Percentiles rank a stretch among this genome's conserved stretches.
Conservation (phyloP, 495 filamentous ascomycete species). For the Penicillium pancosmium region DNA sequence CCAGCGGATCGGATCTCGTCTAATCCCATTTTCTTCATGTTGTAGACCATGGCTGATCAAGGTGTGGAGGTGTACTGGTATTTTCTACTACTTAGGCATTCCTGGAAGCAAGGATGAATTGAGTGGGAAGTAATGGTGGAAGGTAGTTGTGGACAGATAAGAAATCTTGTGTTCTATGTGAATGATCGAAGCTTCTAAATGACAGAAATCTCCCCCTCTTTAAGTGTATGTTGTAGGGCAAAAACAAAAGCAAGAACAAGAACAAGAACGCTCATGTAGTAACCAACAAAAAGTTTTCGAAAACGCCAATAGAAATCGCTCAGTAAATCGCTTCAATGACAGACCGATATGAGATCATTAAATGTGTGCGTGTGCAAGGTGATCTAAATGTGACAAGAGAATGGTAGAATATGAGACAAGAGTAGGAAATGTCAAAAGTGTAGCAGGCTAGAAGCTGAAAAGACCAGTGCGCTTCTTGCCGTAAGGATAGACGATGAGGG, state of each 20-base stretch:
- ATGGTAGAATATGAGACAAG: conserved; percentile 1
- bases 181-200: conserved; percentile 1
- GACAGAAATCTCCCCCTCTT: conserved; percentile 4
- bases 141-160: background rate
- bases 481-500: conserved; percentile 83
- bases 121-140: background rate
- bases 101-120: no score
- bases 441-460: conserved; percentile 71
- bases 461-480: conserved; percentile 86
- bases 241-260: background rate
- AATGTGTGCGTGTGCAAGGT: background rate
- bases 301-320: conserved; percentile 6
- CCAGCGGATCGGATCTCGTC: conserved; percentile 2
- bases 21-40: background rate
- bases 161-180: conserved; percentile 4
- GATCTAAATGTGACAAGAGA: background rate
- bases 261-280: background rate
- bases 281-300: background rate
- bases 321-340: conserved; percentile 2
- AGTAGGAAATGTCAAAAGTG: conserved; percentile 2
- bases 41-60: no score
- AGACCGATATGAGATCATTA: conserved; percentile 1
- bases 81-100: background rate
- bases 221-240: conserved; percentile 2
- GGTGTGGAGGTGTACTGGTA: background rate